Evolutionary conservation across 257 asterid species (phyloP).

Genomic region (Solanum pennellii): DNA sequence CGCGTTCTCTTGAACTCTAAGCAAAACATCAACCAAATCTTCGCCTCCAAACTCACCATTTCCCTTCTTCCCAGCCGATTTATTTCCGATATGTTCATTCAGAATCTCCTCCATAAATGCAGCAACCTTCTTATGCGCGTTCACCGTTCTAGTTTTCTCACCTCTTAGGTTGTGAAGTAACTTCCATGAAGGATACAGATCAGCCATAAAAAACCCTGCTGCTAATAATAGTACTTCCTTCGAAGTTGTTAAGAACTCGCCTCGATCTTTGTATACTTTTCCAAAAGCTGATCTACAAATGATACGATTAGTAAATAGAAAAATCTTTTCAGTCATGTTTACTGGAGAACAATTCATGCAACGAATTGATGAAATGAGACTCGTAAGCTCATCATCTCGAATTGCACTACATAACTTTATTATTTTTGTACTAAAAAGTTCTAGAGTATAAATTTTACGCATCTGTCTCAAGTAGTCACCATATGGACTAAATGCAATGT

Average conservation of each 20-base stretch:
- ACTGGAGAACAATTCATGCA: neutral
- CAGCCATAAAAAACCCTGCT: neutral
- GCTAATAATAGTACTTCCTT: neutral
- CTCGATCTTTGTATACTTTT: neutral
- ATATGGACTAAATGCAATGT: neutral
- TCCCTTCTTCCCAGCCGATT: neutral
- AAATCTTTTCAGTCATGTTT: neutral
- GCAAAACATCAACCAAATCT: neutral
- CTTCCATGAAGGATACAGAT: neutral
- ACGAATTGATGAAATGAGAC: neutral
- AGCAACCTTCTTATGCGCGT: neutral
- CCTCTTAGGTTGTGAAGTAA: neutral
- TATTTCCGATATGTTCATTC: neutral
- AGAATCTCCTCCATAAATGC: neutral
- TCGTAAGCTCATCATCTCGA: neutral
- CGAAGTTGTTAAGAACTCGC: neutral
- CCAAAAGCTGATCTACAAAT: neutral
- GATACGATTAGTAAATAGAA: neutral
- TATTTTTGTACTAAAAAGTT: conserved; percentile 5
- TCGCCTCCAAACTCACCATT: neutral
- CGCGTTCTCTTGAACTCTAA: neutral
- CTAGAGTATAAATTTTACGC: conserved; percentile 11
- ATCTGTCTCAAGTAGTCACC: conserved; percentile 14
- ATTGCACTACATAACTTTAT: neutral
- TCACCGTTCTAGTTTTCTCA: neutral